Base-by-base conservation (phyloP, 225 moss, liverwort and hornwort species). In the Ulota crispa region DNA sequence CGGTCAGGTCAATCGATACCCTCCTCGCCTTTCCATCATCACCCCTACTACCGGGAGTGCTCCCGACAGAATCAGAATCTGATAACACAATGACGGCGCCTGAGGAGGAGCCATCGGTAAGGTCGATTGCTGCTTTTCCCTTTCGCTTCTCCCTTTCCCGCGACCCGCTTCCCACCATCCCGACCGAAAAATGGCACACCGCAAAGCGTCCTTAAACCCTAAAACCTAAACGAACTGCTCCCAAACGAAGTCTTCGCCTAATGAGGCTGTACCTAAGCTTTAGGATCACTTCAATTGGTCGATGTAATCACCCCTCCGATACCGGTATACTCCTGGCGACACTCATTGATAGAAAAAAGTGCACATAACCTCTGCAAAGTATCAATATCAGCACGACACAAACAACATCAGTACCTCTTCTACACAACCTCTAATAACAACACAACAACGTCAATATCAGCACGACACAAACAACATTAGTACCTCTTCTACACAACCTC, bases 51-150 rank as follows among this genome's bases (percentile, higher is more conserved):
- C 45, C 15, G 15, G 45, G 45, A 47, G 52, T 75, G 47, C 72
- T 74, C 66, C 36, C 82, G 4, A 80, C 67, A 55, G 85, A 85
- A 79, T 87, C 87, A 75, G 84, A 84, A 80, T 87, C 87, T 55
- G 85, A 87, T 26, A 83, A 75, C 12, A 78, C 23, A 52, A 87
- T 80, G 62, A 78, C 78, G 18, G 63, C 84, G 45, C 56, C 76
- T 0, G 30, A 68, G 37, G 87, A 81, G 47, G 85, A 81, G 31
- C 78, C 80, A 66, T 80, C 83, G 27, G 27, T 78, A 64, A 64
- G 36, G 23, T 78, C 83, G 11, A 76, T 62, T 0, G 85, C 65
- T 47, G 65, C 72, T 63, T 82, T 82, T 24, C 75, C 85, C 56
- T 80, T 77, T 37, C 32, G 70, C 42, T 61, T 70, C 26, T 78